Percentiles rank a stretch among this genome's conserved stretches.
Conservation (phyloP, 371 early-diverging fungal species). For the Mucor indicus region DNA sequence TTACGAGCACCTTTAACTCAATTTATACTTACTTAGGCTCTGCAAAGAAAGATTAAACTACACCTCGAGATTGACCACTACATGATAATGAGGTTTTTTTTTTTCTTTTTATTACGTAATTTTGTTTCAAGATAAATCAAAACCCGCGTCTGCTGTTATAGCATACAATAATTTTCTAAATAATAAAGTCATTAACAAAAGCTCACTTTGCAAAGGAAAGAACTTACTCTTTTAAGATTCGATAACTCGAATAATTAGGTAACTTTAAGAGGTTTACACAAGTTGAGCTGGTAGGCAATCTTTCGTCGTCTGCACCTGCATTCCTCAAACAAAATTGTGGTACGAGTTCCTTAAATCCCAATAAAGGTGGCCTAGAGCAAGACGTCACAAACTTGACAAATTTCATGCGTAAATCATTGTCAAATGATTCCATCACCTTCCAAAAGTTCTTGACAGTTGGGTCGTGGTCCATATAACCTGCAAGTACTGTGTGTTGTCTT, state of each 20-base stretch:
- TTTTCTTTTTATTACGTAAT: not conserved
- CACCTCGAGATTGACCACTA: conserved; percentile 4
- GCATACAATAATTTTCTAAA: conserved; percentile 82
- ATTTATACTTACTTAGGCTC: conserved; percentile 10
- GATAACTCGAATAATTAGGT: conserved; percentile 70
- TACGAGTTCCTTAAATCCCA: conserved; percentile 85
- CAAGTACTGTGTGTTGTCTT: conserved; percentile 76
- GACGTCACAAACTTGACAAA: conserved; percentile 91
- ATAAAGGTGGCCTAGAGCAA: conserved; percentile 87
- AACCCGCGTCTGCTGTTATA: conserved; percentile 87
- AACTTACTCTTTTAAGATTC: conserved; percentile 57
- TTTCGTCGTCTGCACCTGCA: conserved; percentile 57
- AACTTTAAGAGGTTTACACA: conserved; percentile 94
- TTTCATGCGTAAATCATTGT: conserved; percentile 62
- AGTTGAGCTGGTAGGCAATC: conserved; percentile 85
- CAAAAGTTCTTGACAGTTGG: conserved; percentile 80
- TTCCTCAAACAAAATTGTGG: conserved; percentile 76
- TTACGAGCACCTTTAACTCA: not conserved
- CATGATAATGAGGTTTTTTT: not conserved
- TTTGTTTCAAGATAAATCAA: conserved; percentile 71
- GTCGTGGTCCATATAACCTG: conserved; percentile 71
- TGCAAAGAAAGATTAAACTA: conserved; percentile 18
- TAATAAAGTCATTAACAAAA: not conserved
- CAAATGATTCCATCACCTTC: conserved; percentile 68
- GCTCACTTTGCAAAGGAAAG: conserved; percentile 29